phyloP scores from a whole-genome alignment of 805 yeast species.

The Wickerhamiella nectarea region DNA sequence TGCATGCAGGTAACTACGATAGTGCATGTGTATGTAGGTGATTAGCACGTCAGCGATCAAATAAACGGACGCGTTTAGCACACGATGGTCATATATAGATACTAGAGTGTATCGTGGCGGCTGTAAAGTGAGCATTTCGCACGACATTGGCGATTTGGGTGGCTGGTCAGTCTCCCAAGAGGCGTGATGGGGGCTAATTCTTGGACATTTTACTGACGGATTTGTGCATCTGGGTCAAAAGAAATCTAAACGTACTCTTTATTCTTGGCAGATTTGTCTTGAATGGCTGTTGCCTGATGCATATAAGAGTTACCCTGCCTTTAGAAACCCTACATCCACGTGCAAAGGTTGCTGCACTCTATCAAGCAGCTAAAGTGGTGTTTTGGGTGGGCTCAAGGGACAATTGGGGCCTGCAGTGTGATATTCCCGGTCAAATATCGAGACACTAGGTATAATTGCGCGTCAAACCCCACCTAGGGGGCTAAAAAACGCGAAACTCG shows the following conservation, averaged over 20 bases:
- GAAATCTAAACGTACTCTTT: no score
- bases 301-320: conserved; percentile 5
- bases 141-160: background rate
- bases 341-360: conserved; percentile 10
- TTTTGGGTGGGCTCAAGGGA: no score
- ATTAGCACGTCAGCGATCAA: background rate
- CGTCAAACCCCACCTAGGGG: background rate
- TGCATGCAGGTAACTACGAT: background rate
- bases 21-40: background rate
- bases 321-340: conserved; percentile 7
- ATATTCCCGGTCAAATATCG: background rate
- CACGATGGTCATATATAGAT: no score
- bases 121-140: background rate
- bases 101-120: no score
- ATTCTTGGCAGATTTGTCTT: no score
- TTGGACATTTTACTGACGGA: no score
- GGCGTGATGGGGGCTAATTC: background rate
- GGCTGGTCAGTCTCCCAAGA: background rate
- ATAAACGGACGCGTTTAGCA: background rate
- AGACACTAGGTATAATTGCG: background rate
- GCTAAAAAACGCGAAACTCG: background rate
- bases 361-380: background rate
- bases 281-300: background rate
- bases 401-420: no score
- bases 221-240: no score